Base-by-base conservation (phyloP, 2,329 filamentous ascomycete genomes). In the Claviceps fusiformis region DNA sequence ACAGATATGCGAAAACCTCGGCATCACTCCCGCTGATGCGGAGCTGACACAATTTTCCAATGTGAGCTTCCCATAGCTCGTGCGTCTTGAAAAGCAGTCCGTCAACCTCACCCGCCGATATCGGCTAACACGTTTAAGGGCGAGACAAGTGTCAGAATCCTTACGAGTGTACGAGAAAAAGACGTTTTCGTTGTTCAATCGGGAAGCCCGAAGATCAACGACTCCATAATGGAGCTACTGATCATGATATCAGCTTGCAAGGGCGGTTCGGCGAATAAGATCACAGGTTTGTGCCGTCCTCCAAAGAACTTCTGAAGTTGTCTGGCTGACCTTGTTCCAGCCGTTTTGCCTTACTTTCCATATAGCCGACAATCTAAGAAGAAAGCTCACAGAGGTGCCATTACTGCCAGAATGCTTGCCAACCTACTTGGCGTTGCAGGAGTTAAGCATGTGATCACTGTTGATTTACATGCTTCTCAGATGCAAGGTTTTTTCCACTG, bases 231-330 rank as follows among this genome's bases (percentile, higher is more conserved):
- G 90, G 93, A 98, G 78, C 80, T 98, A 67, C 81, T 98, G 67
- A 97, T 98, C 72, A 95, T 98, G 89, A 96, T 97, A 65, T 93
- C 89, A 61, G 93, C 93, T 62, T 98, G 93, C 80, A 97, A 96
- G 73, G 91, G 93, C 66, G 93, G 92, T 61, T 97, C 93, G 54
- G 89, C 93, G 59, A 95, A 91, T 75, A 95, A 93, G 65, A 87
- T 97, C 68, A 97, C 92, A 63, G 92, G 92, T 95, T 77, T 63
- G 80, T 71, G 59, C 51, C 55, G 56, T 56, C 31, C 10, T 2
- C 10, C 7, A n/a, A 54, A 6, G 2, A 15, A 15, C 41, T n/a
- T 19, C 4, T 27, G 3, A 44, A 33, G 1, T 11, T 31, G n/a
- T 41, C 52, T 53, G 41, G 31, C 53, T 54, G 3, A 54, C 31